A percentile compares a stretch with the other conserved stretches of the same genome.
phyloP scores from a whole-genome alignment of 495 filamentous ascomycete genomes.

The Platismatia glauca region DNA sequence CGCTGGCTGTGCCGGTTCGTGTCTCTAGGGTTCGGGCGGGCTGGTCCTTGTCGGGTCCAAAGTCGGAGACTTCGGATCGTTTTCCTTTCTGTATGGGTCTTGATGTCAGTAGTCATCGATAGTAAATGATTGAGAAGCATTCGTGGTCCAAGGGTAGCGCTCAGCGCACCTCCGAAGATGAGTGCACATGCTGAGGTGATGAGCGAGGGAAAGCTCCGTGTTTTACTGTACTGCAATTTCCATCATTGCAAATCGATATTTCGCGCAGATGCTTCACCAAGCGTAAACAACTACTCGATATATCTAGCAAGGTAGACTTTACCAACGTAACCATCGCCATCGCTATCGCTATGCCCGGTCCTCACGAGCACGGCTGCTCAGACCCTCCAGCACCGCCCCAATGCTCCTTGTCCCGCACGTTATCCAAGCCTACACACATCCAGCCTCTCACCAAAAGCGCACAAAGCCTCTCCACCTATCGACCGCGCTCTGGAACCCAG shows the following conservation, averaged over 20 bases:
- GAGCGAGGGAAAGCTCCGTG: background rate
- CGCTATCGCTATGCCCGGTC: background rate
- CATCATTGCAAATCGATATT: too few species aligned
- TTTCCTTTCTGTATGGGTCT: background rate
- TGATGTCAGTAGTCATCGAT: background rate
- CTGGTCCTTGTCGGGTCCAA: background rate
- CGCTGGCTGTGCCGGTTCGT: background rate
- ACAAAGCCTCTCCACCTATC: slow-evolving; percentile 58
- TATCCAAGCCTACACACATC: background rate
- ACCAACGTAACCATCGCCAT: background rate
- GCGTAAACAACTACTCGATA: background rate
- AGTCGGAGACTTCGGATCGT: background rate
- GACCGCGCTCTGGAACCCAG: slow-evolving; percentile 44
- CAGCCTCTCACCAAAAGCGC: background rate
- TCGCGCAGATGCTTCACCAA: too few species aligned
- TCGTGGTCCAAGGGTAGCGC: background rate
- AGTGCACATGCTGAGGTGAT: background rate
- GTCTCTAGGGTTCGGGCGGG: background rate
- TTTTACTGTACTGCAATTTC: background rate
- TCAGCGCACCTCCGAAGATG: background rate
- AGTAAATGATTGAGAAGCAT: background rate
- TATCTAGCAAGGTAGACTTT: background rate
- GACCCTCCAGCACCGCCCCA: background rate
- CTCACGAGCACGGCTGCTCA: background rate
- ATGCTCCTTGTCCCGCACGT: background rate